Conservation (phyloP, 805 yeast species). For the Martiniozyma abietophila region DNA sequence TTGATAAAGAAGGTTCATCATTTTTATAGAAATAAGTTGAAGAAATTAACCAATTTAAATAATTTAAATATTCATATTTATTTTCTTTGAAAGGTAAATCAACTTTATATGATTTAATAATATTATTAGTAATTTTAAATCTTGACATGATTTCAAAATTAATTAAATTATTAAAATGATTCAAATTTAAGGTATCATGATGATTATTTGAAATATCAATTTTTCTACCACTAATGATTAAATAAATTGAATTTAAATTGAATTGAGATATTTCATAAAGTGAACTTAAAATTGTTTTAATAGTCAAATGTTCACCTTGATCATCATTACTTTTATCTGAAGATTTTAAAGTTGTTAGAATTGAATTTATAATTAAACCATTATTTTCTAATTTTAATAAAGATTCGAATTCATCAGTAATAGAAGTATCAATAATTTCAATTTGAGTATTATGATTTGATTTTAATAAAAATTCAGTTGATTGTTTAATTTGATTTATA, state of each 20-base stretch:
- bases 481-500: slow-evolving; percentile 35
- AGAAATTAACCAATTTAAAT: slow-evolving; percentile 15
- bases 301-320: slow-evolving; percentile 2
- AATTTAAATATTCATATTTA: slow-evolving; percentile 15
- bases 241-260: not conserved
- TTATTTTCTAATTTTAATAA: not conserved
- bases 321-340: not conserved
- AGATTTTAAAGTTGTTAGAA: not conserved
- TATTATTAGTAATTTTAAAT: slow-evolving; percentile 1
- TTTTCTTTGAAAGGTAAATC: not conserved
- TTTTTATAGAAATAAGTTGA: slow-evolving; percentile 22
- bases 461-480: slow-evolving; percentile 19
- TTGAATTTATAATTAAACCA: not conserved
- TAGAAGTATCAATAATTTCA: slow-evolving; percentile 4
- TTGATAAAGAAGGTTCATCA: slow-evolving; percentile 19
- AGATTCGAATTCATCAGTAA: not conserved
- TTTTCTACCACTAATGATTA: slow-evolving; percentile 42
- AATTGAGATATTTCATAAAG: slow-evolving; percentile 3
- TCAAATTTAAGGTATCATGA: not conserved
- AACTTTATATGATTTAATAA: not conserved
- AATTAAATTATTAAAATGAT: slow-evolving; percentile 6
- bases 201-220: slow-evolving; percentile 19
- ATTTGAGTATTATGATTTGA: slow-evolving; percentile 6
- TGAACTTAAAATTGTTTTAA: not conserved
- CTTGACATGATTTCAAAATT: slow-evolving; percentile 11